Evolutionary conservation across 768 basidiomycete species (phyloP), one percentile per base, ranked within the genome.

Genomic region (Termitomyces sp.): DNA sequence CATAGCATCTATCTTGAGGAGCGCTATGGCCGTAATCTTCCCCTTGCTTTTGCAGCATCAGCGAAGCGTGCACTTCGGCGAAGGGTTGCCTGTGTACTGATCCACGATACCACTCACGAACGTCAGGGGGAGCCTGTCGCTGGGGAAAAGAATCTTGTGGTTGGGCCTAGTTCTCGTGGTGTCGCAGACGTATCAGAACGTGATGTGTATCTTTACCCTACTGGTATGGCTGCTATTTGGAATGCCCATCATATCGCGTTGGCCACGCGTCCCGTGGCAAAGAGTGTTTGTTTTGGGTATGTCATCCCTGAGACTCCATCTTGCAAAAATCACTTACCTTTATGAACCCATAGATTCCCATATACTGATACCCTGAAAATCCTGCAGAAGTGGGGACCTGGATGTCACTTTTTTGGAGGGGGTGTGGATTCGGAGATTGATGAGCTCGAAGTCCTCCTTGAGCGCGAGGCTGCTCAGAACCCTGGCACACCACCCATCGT

Each of bases 191-290:
- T 96, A 17, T 80, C 82, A 2, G 93, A 96, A 68, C 80, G 89
- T 38, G 96, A 98, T 60, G 96, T 98, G 0, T 98, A 82, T 69
- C 76, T 99, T 25, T 95, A 81, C 65, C 82, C 92, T 0, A 83
- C 86, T 0, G 96, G 96, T 1, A 98, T 99, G 96, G 74, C 87
- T 34, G 95, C 96, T 1, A 96, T 99, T 51, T 99, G 92, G 90
- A 88, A 80, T 66, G 86, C 94, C 0, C 94, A 97, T 66, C 82
- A 89, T 61, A 74, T 94, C 9, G 81, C 82, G 6, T 73, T 85
- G 56, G 69, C 74, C 25, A 78, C 75, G 3, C 74, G 77, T 31
- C 80, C 83, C 40, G 63, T 69, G 10, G 86, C 84, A 10, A 97
- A 95, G 75, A 95, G 92, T 63, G 82, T 95, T 31, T 96, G 93